phyloP scores from a whole-genome alignment of 345 rosid species.

The Aethionema arabicum region DNA sequence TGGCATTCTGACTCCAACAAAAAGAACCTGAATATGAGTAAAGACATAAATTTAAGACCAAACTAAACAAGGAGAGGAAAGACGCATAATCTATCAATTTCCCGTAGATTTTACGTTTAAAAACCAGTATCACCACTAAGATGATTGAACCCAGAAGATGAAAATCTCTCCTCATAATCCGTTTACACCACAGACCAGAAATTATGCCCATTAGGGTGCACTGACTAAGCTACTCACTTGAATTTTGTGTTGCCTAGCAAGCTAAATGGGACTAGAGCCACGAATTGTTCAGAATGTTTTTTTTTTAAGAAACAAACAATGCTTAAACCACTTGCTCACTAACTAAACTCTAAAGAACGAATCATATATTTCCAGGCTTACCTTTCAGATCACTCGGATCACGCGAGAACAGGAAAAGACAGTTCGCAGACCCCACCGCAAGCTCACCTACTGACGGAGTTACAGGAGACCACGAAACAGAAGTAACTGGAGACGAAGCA shows the following conservation, averaged over 20 bases:
- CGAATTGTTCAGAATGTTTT: conserved; percentile 4
- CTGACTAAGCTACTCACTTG: not conserved
- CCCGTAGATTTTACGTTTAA: not conserved
- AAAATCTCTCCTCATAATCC: not conserved
- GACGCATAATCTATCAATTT: conserved; percentile 16
- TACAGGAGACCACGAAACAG: conserved; percentile 80
- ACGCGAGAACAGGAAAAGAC: conserved; percentile 48
- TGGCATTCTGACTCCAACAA: conserved; percentile 96
- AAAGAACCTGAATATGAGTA: conserved; percentile 93
- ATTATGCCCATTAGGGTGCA: not conserved
- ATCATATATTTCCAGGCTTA: conserved; percentile 29
- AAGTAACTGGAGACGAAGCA: conserved; percentile 44
- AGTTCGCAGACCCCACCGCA: conserved; percentile 68
- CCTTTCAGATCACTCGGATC: conserved; percentile 50
- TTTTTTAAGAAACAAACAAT: not conserved
- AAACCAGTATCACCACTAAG: not conserved
- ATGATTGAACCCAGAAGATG: not conserved
- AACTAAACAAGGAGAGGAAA: conserved; percentile 18
- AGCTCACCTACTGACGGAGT: conserved; percentile 76
- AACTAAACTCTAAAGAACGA: conserved; percentile 4
- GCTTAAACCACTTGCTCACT: not conserved
- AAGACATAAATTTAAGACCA: conserved; percentile 46
- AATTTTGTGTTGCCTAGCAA: not conserved
- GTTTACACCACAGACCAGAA: not conserved
- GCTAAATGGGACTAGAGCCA: not conserved